phyloP scores from a whole-genome alignment of 2,329 filamentous ascomycete species.

The Diaporthe vaccinii region DNA sequence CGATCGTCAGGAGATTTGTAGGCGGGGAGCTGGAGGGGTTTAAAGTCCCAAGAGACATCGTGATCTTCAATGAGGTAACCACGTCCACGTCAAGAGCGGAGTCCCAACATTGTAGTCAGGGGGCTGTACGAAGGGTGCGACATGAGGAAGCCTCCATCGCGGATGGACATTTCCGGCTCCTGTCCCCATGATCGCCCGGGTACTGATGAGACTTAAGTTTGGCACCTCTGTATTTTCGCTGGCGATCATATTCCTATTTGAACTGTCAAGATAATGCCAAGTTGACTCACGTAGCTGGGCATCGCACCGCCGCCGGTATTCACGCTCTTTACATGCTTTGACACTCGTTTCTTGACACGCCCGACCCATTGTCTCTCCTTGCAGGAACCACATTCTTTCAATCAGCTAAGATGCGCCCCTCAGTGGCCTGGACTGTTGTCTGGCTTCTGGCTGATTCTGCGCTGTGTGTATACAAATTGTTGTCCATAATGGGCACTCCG shows the following conservation, averaged over 20 bases:
- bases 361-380: constrained; percentile 25
- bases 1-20: constrained; percentile 15
- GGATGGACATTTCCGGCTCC: not conserved
- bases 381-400: not conserved
- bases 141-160: not conserved
- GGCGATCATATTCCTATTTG: constrained; percentile 27
- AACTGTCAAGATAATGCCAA: constrained; percentile 20
- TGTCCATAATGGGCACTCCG: not conserved
- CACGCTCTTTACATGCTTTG: constrained; percentile 29
- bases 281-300: constrained; percentile 1
- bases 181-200: constrained; percentile 10
- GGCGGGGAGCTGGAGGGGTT: not conserved
- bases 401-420: not conserved
- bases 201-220: constrained; percentile 1
- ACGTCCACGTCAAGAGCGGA: constrained; percentile 1
- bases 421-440: constrained; percentile 5
- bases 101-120: constrained; percentile 9
- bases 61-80: constrained; percentile 8
- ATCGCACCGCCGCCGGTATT: not conserved
- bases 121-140: not conserved
- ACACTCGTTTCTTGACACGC: constrained; percentile 14
- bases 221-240: not conserved
- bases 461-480: not conserved
- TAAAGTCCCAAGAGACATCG: constrained; percentile 9
- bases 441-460: constrained; percentile 10